Conservation (phyloP, 257 asterid species). For the Agastache rugosa region DNA sequence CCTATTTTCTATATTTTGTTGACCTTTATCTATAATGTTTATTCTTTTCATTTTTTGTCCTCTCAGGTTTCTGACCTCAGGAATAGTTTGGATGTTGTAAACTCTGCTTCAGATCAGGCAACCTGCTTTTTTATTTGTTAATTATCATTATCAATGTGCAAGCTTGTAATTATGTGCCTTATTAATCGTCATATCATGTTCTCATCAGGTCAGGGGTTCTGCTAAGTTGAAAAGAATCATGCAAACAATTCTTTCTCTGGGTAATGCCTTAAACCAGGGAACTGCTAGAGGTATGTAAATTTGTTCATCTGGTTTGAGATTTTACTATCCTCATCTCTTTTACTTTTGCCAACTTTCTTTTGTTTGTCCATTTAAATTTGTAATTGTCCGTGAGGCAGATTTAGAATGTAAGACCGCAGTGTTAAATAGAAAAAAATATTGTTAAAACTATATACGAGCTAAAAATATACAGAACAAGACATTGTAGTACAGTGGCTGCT, state of each 20-base stretch:
- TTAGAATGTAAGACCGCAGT: background rate
- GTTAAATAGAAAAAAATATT: background rate
- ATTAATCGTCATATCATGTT: slow-evolving; percentile 37
- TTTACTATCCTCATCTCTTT: slow-evolving; percentile 24
- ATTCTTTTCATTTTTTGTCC: slow-evolving; percentile 22
- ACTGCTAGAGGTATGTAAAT: slow-evolving; percentile 84
- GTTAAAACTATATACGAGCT: background rate
- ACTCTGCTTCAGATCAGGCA: slow-evolving; percentile 94
- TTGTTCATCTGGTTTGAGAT: slow-evolving; percentile 28
- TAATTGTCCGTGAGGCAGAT: background rate
- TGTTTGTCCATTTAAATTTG: slow-evolving; percentile 6
- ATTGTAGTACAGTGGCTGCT: background rate
- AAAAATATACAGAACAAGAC: background rate
- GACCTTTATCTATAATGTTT: background rate
- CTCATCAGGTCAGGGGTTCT: slow-evolving; percentile 86
- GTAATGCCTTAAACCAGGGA: slow-evolving; percentile 97
- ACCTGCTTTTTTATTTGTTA: slow-evolving; percentile 39
- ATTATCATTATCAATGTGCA: slow-evolving; percentile 29
- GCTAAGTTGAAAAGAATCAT: slow-evolving; percentile 83
- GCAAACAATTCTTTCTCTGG: slow-evolving; percentile 96
- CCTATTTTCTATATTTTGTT: slow-evolving; percentile 28
- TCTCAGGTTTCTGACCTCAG: slow-evolving; percentile 86
- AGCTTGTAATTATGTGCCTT: slow-evolving; percentile 29
- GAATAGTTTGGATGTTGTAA: slow-evolving; percentile 70
- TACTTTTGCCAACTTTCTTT: slow-evolving; percentile 20